phyloP scores from a whole-genome alignment of 768 basidiomycete species.

The Pulveroboletus ravenelii region DNA sequence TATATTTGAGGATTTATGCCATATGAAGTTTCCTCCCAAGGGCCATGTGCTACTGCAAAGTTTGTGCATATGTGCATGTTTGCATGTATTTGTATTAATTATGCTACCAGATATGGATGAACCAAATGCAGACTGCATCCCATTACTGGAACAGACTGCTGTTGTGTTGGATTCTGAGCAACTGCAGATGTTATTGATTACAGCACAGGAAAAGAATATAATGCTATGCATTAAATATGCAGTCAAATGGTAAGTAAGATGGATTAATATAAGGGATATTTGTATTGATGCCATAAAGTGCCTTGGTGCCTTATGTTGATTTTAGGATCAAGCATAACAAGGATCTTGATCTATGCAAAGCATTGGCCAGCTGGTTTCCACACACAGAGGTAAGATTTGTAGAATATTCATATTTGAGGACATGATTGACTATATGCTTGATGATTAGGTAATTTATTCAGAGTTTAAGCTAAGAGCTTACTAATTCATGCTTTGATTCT shows the following conservation, averaged over 20 bases:
- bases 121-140: not conserved
- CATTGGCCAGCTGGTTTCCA: not conserved
- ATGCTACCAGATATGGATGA: not conserved
- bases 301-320: not conserved
- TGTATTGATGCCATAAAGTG: not conserved
- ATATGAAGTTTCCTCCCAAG: not conserved
- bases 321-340: not conserved
- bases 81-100: not conserved
- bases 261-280: not conserved
- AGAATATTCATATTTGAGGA: not conserved
- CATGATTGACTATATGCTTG: not conserved
- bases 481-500: not conserved
- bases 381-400: not conserved
- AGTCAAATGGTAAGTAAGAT: not conserved
- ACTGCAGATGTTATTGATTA: not conserved
- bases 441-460: not conserved
- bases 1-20: not conserved
- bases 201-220: not conserved
- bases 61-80: not conserved
- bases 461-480: not conserved
- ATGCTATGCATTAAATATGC: not conserved
- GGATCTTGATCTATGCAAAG: not conserved
- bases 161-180: not conserved
- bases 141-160: not conserved
- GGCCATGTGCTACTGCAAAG: not conserved